Base-by-base conservation (phyloP, 306 rosid species). In the Inga leiocalycina region DNA sequence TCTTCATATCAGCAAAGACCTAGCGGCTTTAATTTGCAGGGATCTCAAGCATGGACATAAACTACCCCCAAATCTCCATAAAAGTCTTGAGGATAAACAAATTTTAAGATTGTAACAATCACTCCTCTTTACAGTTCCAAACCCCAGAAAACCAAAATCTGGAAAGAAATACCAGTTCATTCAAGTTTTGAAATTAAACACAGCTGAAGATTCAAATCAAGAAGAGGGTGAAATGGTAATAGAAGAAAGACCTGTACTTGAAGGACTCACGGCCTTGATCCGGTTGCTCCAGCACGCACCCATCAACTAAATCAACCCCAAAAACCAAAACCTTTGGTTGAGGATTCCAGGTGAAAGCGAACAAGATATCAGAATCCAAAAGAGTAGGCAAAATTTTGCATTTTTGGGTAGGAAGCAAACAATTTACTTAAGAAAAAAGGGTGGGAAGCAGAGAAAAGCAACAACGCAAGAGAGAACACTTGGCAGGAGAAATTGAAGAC, bases 271-370 rank as follows among this genome's bases (percentile, higher is more conserved):
- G 13, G 97, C 86, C 91, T 92, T 92, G 79, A 92, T 86, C 81
- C 84, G 87, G 59, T 85, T 92, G 83, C 99, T 94, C 95, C 95
- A 94, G 84, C 98, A 97, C 89, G 90, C 88, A 86, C 99, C 99
- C 99, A 94, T 97, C 90, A 74, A 88, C 85, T 85, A 72, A 82
- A 85, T 57, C 79, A 82, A 70, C 78, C 81, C 61, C 78, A 51
- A 35, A 71, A 73, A 22, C 48, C 59, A 88, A 72, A 22, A 52
- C 34, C 54, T 80, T 74, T 79, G 86, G 67, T 59, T 44, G 70
- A 74, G 49, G 41, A 80, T 86, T 76, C 80, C 81, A 83, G 75
- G 82, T 71, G 77, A 76, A 86, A 85, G 74, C 39, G 78, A 80
- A 39, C 27, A 32, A 81, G 69, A 71, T 35, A 39, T 77, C 39